A percentile compares a stretch with the other conserved stretches of the same genome.
Evolutionary conservation across 2,329 filamentous ascomycete species (phyloP).

Genomic region (Colletotrichum godetiae): DNA sequence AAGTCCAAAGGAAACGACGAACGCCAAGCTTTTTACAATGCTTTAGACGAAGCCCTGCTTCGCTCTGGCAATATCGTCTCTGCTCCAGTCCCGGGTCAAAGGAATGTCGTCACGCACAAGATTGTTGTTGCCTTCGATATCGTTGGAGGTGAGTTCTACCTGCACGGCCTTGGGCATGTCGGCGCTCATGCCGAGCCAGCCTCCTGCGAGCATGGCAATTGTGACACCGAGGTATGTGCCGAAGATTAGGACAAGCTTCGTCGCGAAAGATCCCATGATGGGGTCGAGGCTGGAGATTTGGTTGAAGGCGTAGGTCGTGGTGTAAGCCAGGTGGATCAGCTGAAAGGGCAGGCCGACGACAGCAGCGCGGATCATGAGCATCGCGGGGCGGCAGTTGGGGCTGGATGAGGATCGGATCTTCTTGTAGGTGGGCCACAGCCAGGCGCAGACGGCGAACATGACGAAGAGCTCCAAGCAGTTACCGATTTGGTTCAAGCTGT

Average conservation of each 20-base stretch:
- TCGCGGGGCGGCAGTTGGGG: slow-evolving; percentile 35
- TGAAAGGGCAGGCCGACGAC: slow-evolving; percentile 38
- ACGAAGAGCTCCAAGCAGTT: slow-evolving; percentile 39
- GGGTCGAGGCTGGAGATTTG: slow-evolving; percentile 37
- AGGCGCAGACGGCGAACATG: slow-evolving; percentile 37
- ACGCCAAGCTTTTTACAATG: neutral
- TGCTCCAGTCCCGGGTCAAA: slow-evolving; percentile 8
- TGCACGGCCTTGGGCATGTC: slow-evolving; percentile 7
- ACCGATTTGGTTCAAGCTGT: slow-evolving; percentile 36
- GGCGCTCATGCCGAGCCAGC: slow-evolving; percentile 31
- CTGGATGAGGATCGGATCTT: slow-evolving; percentile 21
- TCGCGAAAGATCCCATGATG: slow-evolving; percentile 38
- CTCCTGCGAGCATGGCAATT: slow-evolving; percentile 24
- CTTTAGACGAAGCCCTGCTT: slow-evolving; percentile 19
- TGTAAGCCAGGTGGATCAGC: slow-evolving; percentile 38
- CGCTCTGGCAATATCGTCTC: slow-evolving; percentile 10
- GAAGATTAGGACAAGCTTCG: slow-evolving; percentile 38
- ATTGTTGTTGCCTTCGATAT: slow-evolving; percentile 16
- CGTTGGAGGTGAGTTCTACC: neutral
- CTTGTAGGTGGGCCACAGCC: slow-evolving; percentile 39
- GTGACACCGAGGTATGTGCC: slow-evolving; percentile 35
- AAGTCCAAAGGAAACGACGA: neutral
- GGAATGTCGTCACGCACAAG: slow-evolving; percentile 23
- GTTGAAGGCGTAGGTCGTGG: slow-evolving; percentile 40
- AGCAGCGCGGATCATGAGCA: slow-evolving; percentile 35